Conservation (phyloP, 2,329 filamentous ascomycete species). For the Colletotrichum plurivorum region DNA sequence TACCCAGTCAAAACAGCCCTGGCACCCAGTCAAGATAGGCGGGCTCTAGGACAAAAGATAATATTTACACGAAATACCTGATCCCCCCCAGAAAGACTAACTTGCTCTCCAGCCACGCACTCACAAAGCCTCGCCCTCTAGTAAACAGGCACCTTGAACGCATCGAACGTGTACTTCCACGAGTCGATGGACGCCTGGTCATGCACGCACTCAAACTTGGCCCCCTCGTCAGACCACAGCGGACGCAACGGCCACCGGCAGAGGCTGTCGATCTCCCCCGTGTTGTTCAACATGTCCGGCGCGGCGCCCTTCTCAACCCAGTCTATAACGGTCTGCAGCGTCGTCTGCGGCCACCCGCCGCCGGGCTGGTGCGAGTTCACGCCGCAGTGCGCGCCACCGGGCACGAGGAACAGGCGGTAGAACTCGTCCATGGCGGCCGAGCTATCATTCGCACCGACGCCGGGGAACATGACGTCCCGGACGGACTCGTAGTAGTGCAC, state of each 20-base stretch:
- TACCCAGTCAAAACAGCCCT: too few species aligned
- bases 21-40: too few species aligned
- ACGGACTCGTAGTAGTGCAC: conserved; percentile 57
- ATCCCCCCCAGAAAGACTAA: too few species aligned
- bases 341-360: conserved; percentile 47
- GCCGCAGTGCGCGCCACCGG: conserved; percentile 66
- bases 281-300: conserved; percentile 59
- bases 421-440: conserved; percentile 51
- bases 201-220: conserved; percentile 24
- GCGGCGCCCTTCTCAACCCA: conserved; percentile 66
- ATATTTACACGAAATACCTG: background rate
- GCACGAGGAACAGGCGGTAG: conserved; percentile 57
- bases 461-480: conserved; percentile 62
- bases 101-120: too few species aligned
- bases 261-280: conserved; percentile 52
- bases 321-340: conserved; percentile 61
- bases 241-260: conserved; percentile 61
- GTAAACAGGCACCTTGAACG: conserved; percentile 37
- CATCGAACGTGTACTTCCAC: conserved; percentile 36
- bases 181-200: conserved; percentile 29
- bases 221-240: conserved; percentile 48
- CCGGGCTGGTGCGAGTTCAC: conserved; percentile 60
- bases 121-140: background rate
- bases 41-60: too few species aligned
- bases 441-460: conserved; percentile 49